Base-by-base conservation (phyloP, 257 asterid species). In the Solanum verrucosum region DNA sequence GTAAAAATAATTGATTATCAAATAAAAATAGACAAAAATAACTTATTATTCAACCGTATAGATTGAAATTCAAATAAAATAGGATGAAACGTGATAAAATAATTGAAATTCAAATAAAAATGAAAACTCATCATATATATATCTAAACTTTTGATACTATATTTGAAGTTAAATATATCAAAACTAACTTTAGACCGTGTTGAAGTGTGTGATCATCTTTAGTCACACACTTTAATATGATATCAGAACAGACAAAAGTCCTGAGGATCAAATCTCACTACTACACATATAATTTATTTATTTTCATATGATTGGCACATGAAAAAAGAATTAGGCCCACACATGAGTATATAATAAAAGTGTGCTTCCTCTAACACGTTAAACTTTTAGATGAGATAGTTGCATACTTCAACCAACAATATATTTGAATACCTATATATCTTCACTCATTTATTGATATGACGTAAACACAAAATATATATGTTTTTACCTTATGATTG, bases 401-500 rank as follows among this genome's bases (percentile, higher is more conserved):
- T 4, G 0, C 0, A 52, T 7, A 52, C 9, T 52, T 52, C 0
- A 52, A 52, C 0, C 3, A 1, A 52, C 8, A 0, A 0, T 20
- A 52, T 6, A 20, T 52, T 52, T 52, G 5, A 56, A 56, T 56
- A 20, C 1, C 15, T 6, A 63, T 21, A 63, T 23, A 23, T n/a
- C 23, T 63, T 68, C 9, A 6, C 37, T 5, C 34, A 11, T 27
- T 27, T 13, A 27, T 5, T 29, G 16, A 21, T 33, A 7, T 31
- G 27, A 10, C 5, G 5, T 70, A 70, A 70, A 29, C 37, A 14
- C 1, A 0, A 0, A 0, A 29, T 68, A 9, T 60, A 9, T 56
- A 6, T 56, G 8, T 60, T 9, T 60, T 63, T 9, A 63, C 10
- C 74, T 14, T 12, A 68, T 27, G 35, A 71, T 71, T 35, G 5